Base-by-base conservation (phyloP, 2,329 filamentous ascomycete genomes). In the Graphilbum fragrans region DNA sequence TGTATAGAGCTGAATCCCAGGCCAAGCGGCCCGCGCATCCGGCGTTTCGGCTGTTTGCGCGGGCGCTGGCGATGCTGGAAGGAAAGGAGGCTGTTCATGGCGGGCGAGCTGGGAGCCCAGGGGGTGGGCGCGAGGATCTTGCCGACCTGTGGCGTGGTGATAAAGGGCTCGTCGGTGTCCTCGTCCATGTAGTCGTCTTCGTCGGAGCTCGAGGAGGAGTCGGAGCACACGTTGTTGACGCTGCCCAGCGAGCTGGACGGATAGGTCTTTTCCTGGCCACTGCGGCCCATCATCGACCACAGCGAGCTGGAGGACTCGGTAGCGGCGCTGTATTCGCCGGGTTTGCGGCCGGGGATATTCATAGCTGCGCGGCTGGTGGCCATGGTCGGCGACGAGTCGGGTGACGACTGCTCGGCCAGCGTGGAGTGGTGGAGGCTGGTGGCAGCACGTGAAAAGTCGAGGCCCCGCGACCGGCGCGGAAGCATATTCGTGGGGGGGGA, bases 371-470 rank as follows among this genome's bases (percentile, higher is more conserved):
- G 41, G 32, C 35, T 23, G 16, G 41, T 20, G 8, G 80, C 79
- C 41, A 92, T 80, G 12, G 82, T 88, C 1, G 92, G 92, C 1
- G 88, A 95, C 0, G 86, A 92, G 58, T 94, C 87, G 4, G 88
- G 87, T 5, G 85, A 92, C 1, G 85, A 83, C 57, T 82, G 77
- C 51, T 94, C 86, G 42, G 90, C 88, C 9, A 96, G 73, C 1
- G 85, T 96, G 16, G 90, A 95, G 60, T 96, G 92, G 62, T 96
- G 92, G 19, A 98, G 70, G 56, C 88, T 94, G 11, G 90, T 95
- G 47, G 86, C 92, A 11, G 88, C 88, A 50, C 90, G 76, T 33
- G 90, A 90, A 60, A 94, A 96, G 62, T 96, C 90, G 46, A 95
- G 69, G 35, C 90, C 90, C 42, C 90, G 77, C 23, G 88, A 95